Evolutionary conservation across 106 monocot genomes (phyloP).

Genomic region (Dendrobium huoshanense): DNA sequence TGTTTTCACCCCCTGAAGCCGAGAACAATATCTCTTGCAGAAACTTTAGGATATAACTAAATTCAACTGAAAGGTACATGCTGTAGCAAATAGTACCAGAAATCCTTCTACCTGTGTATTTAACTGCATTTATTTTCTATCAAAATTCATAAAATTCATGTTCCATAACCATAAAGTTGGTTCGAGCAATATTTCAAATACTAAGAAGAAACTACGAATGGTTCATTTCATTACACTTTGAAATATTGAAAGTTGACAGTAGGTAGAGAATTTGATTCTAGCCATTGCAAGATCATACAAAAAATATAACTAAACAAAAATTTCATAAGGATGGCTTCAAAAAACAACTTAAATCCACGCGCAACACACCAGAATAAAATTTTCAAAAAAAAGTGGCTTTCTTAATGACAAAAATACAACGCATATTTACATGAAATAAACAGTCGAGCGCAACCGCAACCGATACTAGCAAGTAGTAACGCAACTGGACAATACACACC

Average conservation of each 20-base stretch:
- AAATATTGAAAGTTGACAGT: not conserved
- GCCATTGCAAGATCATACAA: not conserved
- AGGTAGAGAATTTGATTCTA: not conserved
- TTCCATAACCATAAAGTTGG: no score
- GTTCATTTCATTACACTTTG: no score
- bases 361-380: not conserved
- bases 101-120: no score
- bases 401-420: not conserved
- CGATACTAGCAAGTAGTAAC: not conserved
- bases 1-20: no score
- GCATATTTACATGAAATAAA: not conserved
- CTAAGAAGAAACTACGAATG: not conserved
- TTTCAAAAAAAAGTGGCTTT: not conserved
- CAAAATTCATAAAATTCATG: no score
- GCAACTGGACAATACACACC: not conserved
- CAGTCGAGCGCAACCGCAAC: not conserved
- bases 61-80: no score
- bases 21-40: no score
- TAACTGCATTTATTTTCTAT: no score
- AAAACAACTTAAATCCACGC: no score
- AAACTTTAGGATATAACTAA: no score
- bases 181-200: not conserved
- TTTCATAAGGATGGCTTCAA: not conserved
- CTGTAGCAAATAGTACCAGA: no score
- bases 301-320: not conserved